Evolutionary conservation across 1,284 basidiomycete species (phyloP).

Genomic region (Waitea zeae): DNA sequence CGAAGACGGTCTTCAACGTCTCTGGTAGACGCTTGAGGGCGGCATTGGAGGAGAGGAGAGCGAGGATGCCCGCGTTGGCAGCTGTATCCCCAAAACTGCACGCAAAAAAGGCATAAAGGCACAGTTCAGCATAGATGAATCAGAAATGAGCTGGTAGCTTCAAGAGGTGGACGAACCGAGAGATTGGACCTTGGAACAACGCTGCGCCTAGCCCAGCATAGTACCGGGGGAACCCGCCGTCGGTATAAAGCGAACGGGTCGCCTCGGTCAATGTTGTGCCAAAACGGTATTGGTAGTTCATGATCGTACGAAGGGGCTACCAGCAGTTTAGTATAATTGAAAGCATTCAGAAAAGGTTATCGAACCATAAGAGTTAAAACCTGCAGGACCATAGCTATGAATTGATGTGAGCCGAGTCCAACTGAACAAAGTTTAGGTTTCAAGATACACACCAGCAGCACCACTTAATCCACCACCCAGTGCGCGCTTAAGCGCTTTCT

Average conservation of each 20-base stretch:
- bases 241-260: conserved; percentile 46
- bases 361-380: conserved; percentile 68
- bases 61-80: conserved; percentile 67
- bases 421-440: too few relatives aligned
- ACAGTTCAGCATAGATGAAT: too few relatives aligned
- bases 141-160: too few relatives aligned
- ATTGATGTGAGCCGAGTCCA: conserved; percentile 1
- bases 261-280: conserved; percentile 59
- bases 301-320: conserved; percentile 65
- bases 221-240: conserved; percentile 68
- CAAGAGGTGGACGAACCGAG: too few relatives aligned
- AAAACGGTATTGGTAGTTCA: conserved; percentile 86
- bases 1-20: conserved; percentile 53
- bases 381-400: conserved; percentile 74
- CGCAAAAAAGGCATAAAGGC: too few relatives aligned
- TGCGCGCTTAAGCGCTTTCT: conserved; percentile 57
- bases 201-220: conserved; percentile 74
- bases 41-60: conserved; percentile 51
- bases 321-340: conserved; percentile 1
- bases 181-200: conserved; percentile 47
- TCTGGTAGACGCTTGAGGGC: conserved; percentile 46
- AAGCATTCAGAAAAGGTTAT: background rate
- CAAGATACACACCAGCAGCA: conserved; percentile 41
- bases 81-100: conserved; percentile 88
- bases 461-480: conserved; percentile 77